Base-by-base conservation (phyloP, 2,329 filamentous ascomycete genomes). In the Cordyceps cicadae region DNA sequence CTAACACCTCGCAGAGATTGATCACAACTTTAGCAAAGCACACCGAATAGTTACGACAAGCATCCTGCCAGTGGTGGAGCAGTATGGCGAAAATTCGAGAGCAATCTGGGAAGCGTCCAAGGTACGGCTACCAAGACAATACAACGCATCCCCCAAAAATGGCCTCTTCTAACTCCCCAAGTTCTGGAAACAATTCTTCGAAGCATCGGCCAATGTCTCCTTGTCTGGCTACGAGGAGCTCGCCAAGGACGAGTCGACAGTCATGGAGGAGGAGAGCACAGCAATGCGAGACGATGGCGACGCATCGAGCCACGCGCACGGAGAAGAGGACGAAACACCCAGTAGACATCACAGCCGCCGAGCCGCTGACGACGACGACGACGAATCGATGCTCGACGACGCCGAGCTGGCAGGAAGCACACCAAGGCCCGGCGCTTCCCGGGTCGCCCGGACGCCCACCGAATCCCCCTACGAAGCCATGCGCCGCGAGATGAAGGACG, bases 131-230 rank as follows among this genome's bases (percentile, higher is more conserved):
- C 43, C 41, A 60, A 24, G 54, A 26, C 15, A 59, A 63, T 64
- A 43, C 63, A 60, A 61, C 43, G 39, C 34, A 59, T 24, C 24
- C 24, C 24, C 17, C 29, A 21, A 21, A 24, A 1, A 11, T 45
- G 41, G 12, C 6, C 15, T 32, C 15, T 32, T 59, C 14, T 69
- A 95, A 57, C 54, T 39, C 5, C 1, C 6, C 1, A 49, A 43
- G 89, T 99, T 99, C 76, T 99, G 94, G 94, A 99, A 99, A 76
- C 92, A 97, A 78, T 99, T 99, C 79, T 99, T 99, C 75, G 94
- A 99, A 76, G 92, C 94, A 41, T 96, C 92, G 53, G 94, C 94
- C 71, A 97, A 99, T 69, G 93, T 99, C 29, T 96, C 93, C 12
- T 83, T 99, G 12, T 96, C 92, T 0, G 92, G 92, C 32, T 97